Base-by-base conservation (phyloP, 306 rosid genomes). In the Cicer pinnatifidum region DNA sequence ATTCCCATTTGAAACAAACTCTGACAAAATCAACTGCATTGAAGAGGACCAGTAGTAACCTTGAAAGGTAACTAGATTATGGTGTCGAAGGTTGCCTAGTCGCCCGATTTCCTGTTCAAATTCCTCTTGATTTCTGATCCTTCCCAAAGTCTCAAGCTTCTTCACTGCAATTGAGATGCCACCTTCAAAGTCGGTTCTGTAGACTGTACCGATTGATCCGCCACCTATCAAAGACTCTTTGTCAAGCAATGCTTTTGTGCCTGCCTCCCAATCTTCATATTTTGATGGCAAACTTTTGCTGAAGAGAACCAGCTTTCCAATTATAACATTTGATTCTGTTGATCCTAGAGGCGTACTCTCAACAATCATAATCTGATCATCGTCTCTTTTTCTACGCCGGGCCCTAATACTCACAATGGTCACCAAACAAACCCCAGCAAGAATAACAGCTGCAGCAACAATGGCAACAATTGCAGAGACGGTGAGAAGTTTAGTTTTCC, bases 201-300 rank as follows among this genome's bases (percentile, higher is more conserved):
- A 95, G 69, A 95, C 97, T 0, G 91, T 86, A 46, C 99, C 99
- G 12, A 95, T 87, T 0, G 97, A 88, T 72, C 99, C 99, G 5
- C 89, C 92, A 40, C 99, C 99, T 33, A 95, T 91, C 45, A 90
- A 38, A 52, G 96, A 87, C 78, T 95, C 99, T 81, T 95, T 95
- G 84, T 90, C 93, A 40, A 87, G 95, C 91, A 95, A 85, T 44
- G 99, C 93, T 84, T 86, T 91, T 57, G 96, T 95, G 73, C 97
- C 97, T 9, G 96, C 91, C 79, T 95, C 99, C 99, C 99, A 95
- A 76, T 95, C 99, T 89, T 95, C 99, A 57, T 95, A 95, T 83
- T 80, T 95, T 3, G 99, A 95, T 7, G 97, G 99, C 76, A 95
- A 86, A 73, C 84, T 91, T 83, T 91, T 90, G 88, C 99, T 91